A percentile compares a stretch with the other conserved stretches of the same genome.
Conservation (phyloP, 2,329 filamentous ascomycete species). For the Lachnellula cervina region DNA sequence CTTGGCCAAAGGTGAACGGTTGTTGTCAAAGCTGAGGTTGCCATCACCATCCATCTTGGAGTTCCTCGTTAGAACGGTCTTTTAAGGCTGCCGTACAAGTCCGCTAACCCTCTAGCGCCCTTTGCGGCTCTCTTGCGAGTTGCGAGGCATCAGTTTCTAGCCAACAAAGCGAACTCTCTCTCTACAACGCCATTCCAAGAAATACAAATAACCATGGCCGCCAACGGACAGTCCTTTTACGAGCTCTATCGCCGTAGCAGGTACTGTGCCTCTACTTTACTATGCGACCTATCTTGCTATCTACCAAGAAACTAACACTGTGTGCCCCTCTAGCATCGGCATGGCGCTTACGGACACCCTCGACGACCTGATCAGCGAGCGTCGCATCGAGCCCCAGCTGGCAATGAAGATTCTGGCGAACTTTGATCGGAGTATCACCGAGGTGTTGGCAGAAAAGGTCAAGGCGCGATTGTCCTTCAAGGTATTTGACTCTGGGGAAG, state of each 20-base stretch:
- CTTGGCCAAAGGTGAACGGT: conserved; percentile 1
- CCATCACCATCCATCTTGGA: conserved; percentile 3
- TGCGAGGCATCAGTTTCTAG: conserved; percentile 9
- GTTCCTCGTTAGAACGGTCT: background rate
- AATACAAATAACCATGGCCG: conserved; percentile 39
- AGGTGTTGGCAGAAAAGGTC: conserved; percentile 87
- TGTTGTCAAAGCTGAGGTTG: conserved; percentile 13
- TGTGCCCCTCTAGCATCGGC: conserved; percentile 68
- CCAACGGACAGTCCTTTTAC: conserved; percentile 62
- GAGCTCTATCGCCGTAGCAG: conserved; percentile 98
- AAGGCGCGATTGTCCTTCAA: conserved; percentile 92
- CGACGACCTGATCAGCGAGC: conserved; percentile 90
- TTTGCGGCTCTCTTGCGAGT: conserved; percentile 13
- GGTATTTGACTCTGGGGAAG: conserved; percentile 47
- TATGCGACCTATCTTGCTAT: conserved; percentile 18
- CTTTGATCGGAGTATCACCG: conserved; percentile 90
- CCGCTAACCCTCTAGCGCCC: conserved; percentile 3
- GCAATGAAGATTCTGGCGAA: conserved; percentile 97
- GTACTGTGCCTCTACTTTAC: conserved; percentile 51
- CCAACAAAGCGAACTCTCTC: conserved; percentile 5
- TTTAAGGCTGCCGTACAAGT: conserved; percentile 5
- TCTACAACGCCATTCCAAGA: conserved; percentile 15
- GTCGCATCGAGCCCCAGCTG: conserved; percentile 93
- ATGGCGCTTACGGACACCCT: conserved; percentile 92
- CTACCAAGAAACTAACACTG: conserved; percentile 24